Conservation (phyloP, 768 basidiomycete genomes). For the Rhodosporidiobolus odoratus region DNA sequence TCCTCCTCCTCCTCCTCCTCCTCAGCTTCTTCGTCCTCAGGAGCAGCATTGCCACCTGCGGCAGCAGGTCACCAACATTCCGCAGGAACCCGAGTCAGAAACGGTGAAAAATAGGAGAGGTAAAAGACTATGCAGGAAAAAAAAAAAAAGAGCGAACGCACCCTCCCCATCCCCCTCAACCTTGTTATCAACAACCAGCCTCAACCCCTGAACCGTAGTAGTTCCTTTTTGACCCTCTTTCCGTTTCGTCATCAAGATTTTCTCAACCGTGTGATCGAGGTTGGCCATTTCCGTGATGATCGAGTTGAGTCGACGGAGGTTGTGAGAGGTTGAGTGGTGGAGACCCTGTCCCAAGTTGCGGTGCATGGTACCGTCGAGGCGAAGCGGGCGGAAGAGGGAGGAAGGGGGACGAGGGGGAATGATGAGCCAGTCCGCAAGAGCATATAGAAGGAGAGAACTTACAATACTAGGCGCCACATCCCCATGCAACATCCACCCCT, state of each 20-base stretch:
- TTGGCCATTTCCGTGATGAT: slow-evolving; percentile 67
- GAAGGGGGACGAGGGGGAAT: background rate
- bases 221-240: background rate
- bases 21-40: background rate
- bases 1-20: slow-evolving; percentile 5
- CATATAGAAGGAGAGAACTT: slow-evolving; percentile 41
- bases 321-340: slow-evolving; percentile 62
- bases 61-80: too few relatives aligned
- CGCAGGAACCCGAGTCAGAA: too few relatives aligned
- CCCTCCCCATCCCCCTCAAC: slow-evolving; percentile 40
- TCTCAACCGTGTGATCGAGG: slow-evolving; percentile 64
- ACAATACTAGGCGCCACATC: slow-evolving; percentile 76
- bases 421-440: background rate
- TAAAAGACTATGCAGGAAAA: background rate
- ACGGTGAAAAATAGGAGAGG: background rate
- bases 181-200: slow-evolving; percentile 8
- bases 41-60: too few relatives aligned
- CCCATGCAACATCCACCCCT: slow-evolving; percentile 64
- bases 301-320: slow-evolving; percentile 75
- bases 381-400: slow-evolving; percentile 3
- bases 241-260: slow-evolving; percentile 49
- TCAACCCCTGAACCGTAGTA: slow-evolving; percentile 48
- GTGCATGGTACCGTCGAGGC: background rate
- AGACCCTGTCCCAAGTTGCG: slow-evolving; percentile 16
- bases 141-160: background rate